Evolutionary conservation across 2,329 filamentous ascomycete species (phyloP).

Genomic region (Phyllosticta citribraziliensis): DNA sequence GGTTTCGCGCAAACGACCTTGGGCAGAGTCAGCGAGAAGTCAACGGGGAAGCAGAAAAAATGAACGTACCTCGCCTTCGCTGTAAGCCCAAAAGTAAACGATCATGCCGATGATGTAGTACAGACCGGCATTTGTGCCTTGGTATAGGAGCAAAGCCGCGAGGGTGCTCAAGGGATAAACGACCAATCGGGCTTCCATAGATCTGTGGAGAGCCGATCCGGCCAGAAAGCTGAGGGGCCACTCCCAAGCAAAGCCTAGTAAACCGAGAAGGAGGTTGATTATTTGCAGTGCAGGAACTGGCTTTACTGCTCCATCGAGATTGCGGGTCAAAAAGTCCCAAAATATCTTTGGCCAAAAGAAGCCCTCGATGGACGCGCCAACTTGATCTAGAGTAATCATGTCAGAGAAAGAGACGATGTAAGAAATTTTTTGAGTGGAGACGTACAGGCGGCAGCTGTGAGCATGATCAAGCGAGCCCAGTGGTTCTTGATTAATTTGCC

Average conservation of each 20-base stretch:
- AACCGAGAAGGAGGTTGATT: conserved; percentile 74
- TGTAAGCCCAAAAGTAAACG: conserved; percentile 95
- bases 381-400: conserved; percentile 58
- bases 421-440: conserved; percentile 9
- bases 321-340: conserved; percentile 91
- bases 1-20: conserved; percentile 40
- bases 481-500: conserved; percentile 99
- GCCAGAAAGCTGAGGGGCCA: conserved; percentile 77
- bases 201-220: conserved; percentile 64
- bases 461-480: conserved; percentile 87
- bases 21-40: conserved; percentile 10
- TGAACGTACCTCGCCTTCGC: conserved; percentile 79
- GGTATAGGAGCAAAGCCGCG: conserved; percentile 70
- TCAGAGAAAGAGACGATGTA: conserved; percentile 5
- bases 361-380: conserved; percentile 69
- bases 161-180: conserved; percentile 72
- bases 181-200: conserved; percentile 75
- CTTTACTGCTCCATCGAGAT: conserved; percentile 75
- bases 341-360: conserved; percentile 99
- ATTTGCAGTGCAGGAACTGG: conserved; percentile 83
- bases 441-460: conserved; percentile 72
- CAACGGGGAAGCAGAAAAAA: neutral
- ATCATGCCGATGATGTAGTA: conserved; percentile 82
- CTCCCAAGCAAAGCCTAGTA: conserved; percentile 75
- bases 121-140: conserved; percentile 81